Percentiles rank a stretch among this genome's conserved stretches.
phyloP scores from a whole-genome alignment of 78 protist species.

The Pigoraptor vietnamica region DNA sequence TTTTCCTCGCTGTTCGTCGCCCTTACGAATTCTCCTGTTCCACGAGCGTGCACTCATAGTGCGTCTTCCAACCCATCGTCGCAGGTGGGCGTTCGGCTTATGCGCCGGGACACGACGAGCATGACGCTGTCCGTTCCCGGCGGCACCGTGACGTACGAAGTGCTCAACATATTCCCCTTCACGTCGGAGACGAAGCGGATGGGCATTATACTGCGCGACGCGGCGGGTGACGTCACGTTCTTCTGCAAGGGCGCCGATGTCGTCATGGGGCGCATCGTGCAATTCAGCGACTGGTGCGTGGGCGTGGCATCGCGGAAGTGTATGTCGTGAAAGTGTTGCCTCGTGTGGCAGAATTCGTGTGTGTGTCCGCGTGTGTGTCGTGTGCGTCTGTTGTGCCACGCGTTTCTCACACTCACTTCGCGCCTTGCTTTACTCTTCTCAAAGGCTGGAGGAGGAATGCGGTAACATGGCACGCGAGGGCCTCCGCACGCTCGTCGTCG shows the following conservation, averaged over 20 bases:
- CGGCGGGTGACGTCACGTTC: constrained; percentile 35
- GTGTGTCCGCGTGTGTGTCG: neutral
- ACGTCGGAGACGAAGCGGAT: constrained; percentile 90
- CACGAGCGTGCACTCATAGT: too few species aligned
- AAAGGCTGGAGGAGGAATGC: constrained; percentile 85
- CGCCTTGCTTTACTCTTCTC: too few species aligned
- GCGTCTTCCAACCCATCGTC: too few species aligned
- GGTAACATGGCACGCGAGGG: constrained; percentile 95
- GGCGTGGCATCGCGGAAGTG: neutral
- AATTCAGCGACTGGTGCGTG: constrained; percentile 63
- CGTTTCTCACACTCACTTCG: too few species aligned
- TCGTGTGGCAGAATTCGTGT: neutral
- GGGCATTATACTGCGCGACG: constrained; percentile 90
- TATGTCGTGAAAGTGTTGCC: neutral
- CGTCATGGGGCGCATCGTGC: constrained; percentile 63
- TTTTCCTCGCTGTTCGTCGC: too few species aligned
- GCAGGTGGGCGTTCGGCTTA: neutral
- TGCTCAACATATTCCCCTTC: constrained; percentile 89
- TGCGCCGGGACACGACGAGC: neutral
- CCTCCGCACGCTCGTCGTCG: constrained; percentile 36
- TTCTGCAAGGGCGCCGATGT: constrained; percentile 90
- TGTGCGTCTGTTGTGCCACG: neutral
- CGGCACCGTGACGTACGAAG: constrained; percentile 43
- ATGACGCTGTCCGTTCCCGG: neutral
- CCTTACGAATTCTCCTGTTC: too few species aligned